phyloP scores from a whole-genome alignment of 495 filamentous ascomycete species.

The Rhypophila decipiens region DNA sequence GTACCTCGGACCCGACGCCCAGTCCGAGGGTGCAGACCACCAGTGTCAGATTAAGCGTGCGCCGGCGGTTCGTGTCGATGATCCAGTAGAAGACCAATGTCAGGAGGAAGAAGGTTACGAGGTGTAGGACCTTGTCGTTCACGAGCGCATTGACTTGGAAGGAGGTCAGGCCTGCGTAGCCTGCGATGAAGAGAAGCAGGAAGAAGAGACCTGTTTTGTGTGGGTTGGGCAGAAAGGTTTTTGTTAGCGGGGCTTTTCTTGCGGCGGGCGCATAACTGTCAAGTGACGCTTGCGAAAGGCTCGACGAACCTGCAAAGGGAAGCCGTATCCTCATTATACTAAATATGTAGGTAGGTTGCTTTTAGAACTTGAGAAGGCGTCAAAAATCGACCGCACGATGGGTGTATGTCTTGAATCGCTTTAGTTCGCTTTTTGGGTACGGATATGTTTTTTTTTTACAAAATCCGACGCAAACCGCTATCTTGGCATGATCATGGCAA shows the following conservation, averaged over 20 bases:
- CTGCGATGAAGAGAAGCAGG: conserved; percentile 67
- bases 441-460: no score
- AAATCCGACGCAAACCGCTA: no score
- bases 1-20: conserved; percentile 76
- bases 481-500: no score
- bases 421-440: no score
- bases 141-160: conserved; percentile 45
- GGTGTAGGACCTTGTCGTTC: conserved; percentile 89
- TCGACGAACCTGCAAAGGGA: conserved; percentile 61
- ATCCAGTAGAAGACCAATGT: conserved; percentile 95
- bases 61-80: conserved; percentile 79
- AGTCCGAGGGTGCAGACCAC: conserved; percentile 66
- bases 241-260: neutral
- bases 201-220: conserved; percentile 65
- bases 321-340: conserved; percentile 61
- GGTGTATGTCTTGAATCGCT: no score
- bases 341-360: no score
- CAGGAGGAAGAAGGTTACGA: conserved; percentile 82
- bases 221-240: neutral
- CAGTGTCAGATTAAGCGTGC: conserved; percentile 79
- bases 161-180: conserved; percentile 68
- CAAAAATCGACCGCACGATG: no score
- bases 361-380: no score
- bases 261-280: no score
- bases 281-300: neutral